These are phyloP conservation scores for Cryptococcus deneoformans DNA, from an alignment of 1,284 basidiomycete species.

Conservation along the genomic window DNA sequence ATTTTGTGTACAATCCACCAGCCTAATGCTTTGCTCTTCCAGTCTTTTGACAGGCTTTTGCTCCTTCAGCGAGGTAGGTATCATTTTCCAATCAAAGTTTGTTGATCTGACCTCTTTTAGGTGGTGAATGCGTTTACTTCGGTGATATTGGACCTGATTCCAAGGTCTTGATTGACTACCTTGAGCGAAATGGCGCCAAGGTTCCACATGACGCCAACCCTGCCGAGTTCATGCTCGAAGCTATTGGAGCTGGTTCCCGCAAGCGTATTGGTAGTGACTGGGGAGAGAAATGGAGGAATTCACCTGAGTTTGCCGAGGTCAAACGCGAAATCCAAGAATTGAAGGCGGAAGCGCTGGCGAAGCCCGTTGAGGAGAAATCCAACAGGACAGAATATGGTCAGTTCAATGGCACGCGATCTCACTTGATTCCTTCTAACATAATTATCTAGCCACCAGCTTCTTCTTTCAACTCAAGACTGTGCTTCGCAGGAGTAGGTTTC, in stretches of 20 bases:
- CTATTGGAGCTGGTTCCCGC: slow-evolving; percentile 70
- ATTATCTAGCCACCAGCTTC: slow-evolving; percentile 63
- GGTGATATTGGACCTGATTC: slow-evolving; percentile 57
- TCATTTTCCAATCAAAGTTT: not conserved
- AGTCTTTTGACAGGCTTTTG: slow-evolving; percentile 56
- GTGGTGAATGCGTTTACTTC: slow-evolving; percentile 50
- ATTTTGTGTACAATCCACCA: slow-evolving; percentile 51
- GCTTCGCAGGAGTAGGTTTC: slow-evolving; percentile 56
- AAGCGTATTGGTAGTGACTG: slow-evolving; percentile 66
- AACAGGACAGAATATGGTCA: slow-evolving; percentile 26
- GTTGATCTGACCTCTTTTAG: not conserved
- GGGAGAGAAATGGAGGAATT: slow-evolving; percentile 68
- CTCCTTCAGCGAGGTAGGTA: slow-evolving; percentile 43
- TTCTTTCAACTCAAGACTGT: slow-evolving; percentile 74
- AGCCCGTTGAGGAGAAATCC: slow-evolving; percentile 38
- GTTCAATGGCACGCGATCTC: not conserved
- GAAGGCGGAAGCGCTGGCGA: slow-evolving; percentile 51
- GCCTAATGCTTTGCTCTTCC: slow-evolving; percentile 56
- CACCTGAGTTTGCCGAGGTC: slow-evolving; percentile 48
- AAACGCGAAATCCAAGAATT: slow-evolving; percentile 51
- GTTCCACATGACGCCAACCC: slow-evolving; percentile 57
- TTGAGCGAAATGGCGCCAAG: slow-evolving; percentile 54
- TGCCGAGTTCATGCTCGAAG: slow-evolving; percentile 55
- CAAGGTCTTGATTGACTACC: slow-evolving; percentile 55
- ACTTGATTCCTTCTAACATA: slow-evolving; percentile 1